Evolutionary conservation across 192 early-diverging fungal genomes (phyloP), one percentile per base, ranked within the genome.

Genomic region (Mortierella hygrophila): DNA sequence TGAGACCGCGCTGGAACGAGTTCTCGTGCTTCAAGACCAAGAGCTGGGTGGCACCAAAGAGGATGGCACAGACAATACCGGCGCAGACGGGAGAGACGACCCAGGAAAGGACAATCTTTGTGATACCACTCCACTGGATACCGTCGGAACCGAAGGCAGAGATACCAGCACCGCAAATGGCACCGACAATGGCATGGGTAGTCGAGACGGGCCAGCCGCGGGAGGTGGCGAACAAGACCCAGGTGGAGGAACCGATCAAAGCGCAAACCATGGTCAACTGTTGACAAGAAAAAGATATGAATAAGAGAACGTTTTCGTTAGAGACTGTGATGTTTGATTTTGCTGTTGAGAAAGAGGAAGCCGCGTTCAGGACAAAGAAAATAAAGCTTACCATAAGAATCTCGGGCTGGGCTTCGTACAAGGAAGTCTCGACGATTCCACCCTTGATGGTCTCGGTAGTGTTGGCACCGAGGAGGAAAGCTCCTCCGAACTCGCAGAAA

Each of bases 401-500:
- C 65, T 94, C 96, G 6, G 96, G 96, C 52, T 90, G 81, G 38
- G 77, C 73, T 20, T 63, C 83, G 83, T 96, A 96, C 5, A 77
- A 47, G 8, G 88, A 72, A 35, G 93, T 85, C 15, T 85, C 80
- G 37, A 97, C 82, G 82, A 97, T 95, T 18, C 92, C 91, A 83
- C 95, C 91, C 74, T 94, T 94, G 89, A 97, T 97, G 47, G 96
- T 97, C 77, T 97, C 95, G 16, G 95, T 79, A 5, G 94, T 95
- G 26, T 80, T 85, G 23, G 91, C 88, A 71, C 96, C 96, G 32
- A 97, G 91, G 42, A 96, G 87, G 20, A 97, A 77, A 2, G 95
- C 96, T 76, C 96, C 96, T 16, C 96, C 76, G 70, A 96, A 95
- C 87, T 97, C 97, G 38, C 96, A 95, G 80, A 97, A 97, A 75